Conservation (phyloP, 805 yeast species). For the Tetrapisispora namnaoensis region DNA sequence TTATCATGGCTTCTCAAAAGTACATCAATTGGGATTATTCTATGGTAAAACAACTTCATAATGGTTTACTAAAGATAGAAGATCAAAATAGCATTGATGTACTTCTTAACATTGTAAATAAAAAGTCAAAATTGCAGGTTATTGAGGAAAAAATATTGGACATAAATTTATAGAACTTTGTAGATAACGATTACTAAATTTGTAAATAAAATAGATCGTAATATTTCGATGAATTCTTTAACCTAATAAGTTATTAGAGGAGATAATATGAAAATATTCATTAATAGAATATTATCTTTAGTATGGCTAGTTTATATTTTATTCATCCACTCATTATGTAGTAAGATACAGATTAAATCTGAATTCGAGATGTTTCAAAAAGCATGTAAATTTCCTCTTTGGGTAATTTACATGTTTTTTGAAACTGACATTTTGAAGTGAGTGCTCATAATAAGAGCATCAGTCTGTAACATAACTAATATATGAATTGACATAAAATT, state of each 20-base stretch:
- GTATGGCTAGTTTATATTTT: too few species aligned
- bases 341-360: too few species aligned
- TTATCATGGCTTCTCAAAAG: slow-evolving; percentile 55
- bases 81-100: slow-evolving; percentile 29
- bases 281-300: too few species aligned
- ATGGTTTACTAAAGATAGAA: slow-evolving; percentile 35
- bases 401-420: slow-evolving; percentile 3
- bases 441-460: too few species aligned
- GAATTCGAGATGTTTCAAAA: not conserved
- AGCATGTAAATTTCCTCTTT: slow-evolving; percentile 1
- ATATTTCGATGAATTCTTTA: not conserved
- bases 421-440: not conserved
- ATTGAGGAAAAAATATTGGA: slow-evolving; percentile 14
- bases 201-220: not conserved
- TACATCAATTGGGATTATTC: slow-evolving; percentile 60
- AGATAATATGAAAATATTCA: too few species aligned
- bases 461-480: not conserved
- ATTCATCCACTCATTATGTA: too few species aligned
- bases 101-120: slow-evolving; percentile 28
- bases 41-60: slow-evolving; percentile 35
- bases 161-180: slow-evolving; percentile 4
- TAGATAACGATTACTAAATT: not conserved
- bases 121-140: slow-evolving; percentile 13
- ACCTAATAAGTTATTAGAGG: too few species aligned
- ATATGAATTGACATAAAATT: not conserved